These are phyloP conservation scores for Clarireedia homoeocarpa DNA, from an alignment of 2,329 filamentous ascomycete species.

Conservation along the genomic window DNA sequence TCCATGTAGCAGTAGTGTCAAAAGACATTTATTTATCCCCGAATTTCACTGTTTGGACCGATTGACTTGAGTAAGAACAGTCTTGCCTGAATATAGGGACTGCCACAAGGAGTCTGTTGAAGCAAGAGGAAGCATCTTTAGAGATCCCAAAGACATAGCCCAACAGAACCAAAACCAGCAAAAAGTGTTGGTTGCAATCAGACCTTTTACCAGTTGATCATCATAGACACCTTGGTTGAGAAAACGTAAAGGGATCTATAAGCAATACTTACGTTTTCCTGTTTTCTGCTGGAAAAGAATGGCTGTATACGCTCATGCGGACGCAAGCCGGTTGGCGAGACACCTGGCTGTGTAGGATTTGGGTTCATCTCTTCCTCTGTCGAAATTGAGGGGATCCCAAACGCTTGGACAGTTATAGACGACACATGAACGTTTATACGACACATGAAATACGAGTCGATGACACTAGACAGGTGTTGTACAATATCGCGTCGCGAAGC, in stretches of 20 bases:
- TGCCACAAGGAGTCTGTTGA: slow-evolving; percentile 14
- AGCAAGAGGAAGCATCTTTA: slow-evolving; percentile 21
- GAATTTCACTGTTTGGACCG: slow-evolving; percentile 22
- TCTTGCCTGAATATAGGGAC: slow-evolving; percentile 27
- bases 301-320: not conserved
- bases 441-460: too few relatives aligned
- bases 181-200: slow-evolving; percentile 38
- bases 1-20: slow-evolving; percentile 43
- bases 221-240: slow-evolving; percentile 34
- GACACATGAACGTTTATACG: too few relatives aligned
- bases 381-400: too few relatives aligned
- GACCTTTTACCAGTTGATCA: slow-evolving; percentile 59
- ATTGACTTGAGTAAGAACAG: slow-evolving; percentile 24
- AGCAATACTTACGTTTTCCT: slow-evolving; percentile 10
- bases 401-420: too few relatives aligned
- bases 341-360: not conserved
- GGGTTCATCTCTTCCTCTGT: not conserved
- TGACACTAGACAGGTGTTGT: too few relatives aligned
- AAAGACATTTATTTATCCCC: slow-evolving; percentile 25
- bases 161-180: slow-evolving; percentile 37
- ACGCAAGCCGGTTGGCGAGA: not conserved
- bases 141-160: slow-evolving; percentile 9
- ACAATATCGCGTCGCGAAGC: too few relatives aligned
- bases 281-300: not conserved
- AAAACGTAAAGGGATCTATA: not conserved